Evolutionary conservation across 495 filamentous ascomycete species (phyloP).

Genomic region (Aspergillus diversus): DNA sequence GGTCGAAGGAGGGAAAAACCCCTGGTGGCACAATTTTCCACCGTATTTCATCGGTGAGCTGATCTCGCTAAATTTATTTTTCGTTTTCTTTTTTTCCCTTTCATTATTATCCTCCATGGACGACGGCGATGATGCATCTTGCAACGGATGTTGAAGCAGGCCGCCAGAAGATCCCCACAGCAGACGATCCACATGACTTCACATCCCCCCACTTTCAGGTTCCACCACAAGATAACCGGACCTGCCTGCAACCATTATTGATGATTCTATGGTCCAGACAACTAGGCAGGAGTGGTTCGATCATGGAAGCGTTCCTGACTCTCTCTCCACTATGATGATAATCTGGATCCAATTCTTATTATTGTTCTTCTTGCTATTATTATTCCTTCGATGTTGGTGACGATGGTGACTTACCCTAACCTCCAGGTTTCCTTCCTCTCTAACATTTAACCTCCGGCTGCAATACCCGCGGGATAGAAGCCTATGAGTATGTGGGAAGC

Average conservation of each 20-base stretch:
- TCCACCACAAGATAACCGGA: background rate
- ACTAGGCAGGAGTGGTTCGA: background rate
- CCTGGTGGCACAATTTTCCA: no score
- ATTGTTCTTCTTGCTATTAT: no score
- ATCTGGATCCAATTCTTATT: background rate
- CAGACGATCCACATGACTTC: conserved; percentile 13
- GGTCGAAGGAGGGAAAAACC: no score
- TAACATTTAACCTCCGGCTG: background rate
- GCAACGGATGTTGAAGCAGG: background rate
- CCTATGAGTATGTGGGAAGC: background rate
- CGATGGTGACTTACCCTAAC: no score
- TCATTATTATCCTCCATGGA: background rate
- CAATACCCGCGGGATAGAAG: background rate
- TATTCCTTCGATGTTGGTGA: no score
- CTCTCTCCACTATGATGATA: conserved; percentile 2
- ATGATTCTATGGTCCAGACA: background rate
- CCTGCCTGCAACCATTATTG: background rate
- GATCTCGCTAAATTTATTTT: no score
- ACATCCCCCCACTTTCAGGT: background rate
- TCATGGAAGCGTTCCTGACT: background rate
- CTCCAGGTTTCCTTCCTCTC: no score
- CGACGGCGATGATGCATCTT: background rate
- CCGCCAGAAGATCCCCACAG: background rate
- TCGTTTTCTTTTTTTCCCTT: background rate
- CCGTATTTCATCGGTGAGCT: no score